Percentiles rank a stretch among this genome's conserved stretches.
phyloP scores from a whole-genome alignment of 2,329 filamentous ascomycete genomes.

The Neurospora sp. region DNA sequence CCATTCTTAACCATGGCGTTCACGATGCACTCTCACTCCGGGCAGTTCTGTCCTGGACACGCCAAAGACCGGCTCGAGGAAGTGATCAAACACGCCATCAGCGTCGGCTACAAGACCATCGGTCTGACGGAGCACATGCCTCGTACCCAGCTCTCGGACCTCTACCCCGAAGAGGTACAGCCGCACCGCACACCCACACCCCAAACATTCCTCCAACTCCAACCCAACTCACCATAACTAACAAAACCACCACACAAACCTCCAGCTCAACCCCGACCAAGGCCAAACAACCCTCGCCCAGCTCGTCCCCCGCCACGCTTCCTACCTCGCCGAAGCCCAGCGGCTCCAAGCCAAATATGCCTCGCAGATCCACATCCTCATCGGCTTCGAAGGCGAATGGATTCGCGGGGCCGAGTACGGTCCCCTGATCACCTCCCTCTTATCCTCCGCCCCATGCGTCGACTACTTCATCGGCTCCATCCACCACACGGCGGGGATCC shows the following conservation, averaged over 20 bases:
- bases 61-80: conserved; percentile 78
- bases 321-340: conserved; percentile 67
- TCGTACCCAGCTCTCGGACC: conserved; percentile 59
- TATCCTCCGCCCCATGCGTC: conserved; percentile 48
- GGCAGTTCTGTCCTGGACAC: conserved; percentile 90
- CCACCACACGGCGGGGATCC: conserved; percentile 77
- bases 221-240: background rate
- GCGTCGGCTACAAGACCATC: conserved; percentile 70
- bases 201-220: conserved; percentile 1
- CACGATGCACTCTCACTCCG: conserved; percentile 96
- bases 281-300: conserved; percentile 35
- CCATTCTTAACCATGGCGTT: conserved; percentile 61
- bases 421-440: conserved; percentile 45
- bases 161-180: conserved; percentile 82
- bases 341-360: conserved; percentile 64
- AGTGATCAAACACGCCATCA: conserved; percentile 69
- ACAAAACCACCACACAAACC: conserved; percentile 4
- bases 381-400: conserved; percentile 92
- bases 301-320: conserved; percentile 49
- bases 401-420: conserved; percentile 56
- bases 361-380: conserved; percentile 62
- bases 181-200: background rate
- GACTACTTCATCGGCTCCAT: conserved; percentile 92
- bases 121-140: conserved; percentile 95
- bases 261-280: conserved; percentile 38